Evolutionary conservation across 2,329 filamentous ascomycete genomes (phyloP), one percentile per base, ranked within the genome.

Genomic region (Aquanectria penicillioides): DNA sequence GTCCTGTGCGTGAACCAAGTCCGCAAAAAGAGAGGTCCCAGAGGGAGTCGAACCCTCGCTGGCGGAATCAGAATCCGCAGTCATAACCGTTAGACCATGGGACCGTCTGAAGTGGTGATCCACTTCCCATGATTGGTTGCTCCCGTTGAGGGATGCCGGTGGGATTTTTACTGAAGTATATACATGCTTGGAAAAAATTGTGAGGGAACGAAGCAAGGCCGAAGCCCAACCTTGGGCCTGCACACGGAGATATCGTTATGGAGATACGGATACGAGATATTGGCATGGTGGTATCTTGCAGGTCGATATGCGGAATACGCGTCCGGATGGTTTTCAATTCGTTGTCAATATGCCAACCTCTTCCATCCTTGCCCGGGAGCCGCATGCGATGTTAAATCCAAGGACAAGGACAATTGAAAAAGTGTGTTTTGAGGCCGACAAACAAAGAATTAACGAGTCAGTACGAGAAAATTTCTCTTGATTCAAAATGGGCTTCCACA

Each of bases 21-120:
- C 12, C 13, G 8, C 33, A 13, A 54, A 34, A 47, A 58, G 38
- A 36, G 50, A 64, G 57, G 62, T 63, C 38, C 36, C 60, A 47
- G 60, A 48, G 62, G 60, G 62, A 61, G 62, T 64, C 62, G 57
- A 64, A 64, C 62, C 59, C 62, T 63, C 56, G 56, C 62, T 64
- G 62, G 62, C 62, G 59, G 62, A 63, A 63, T 63, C 59, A 63
- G 56, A 64, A 64, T 61, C 59, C 59, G 60, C 60, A 58, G 62
- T 64, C 60, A 64, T 64, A 55, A 53, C 60, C 59, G 62, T 62
- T 62, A 62, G 62, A 62, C 62, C 62, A 64, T 46, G 62, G 33
- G 57, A 64, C 59, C 61, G 29, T 28, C 6, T 37, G 20, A 38
- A 50, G 57, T 46, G 34, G 36, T 44, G 22, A 26, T 59, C 37